Percentiles rank a stretch among this genome's conserved stretches.
phyloP scores from a whole-genome alignment of 371 early-diverging fungal species.

The Basidiobolus meristosporus region DNA sequence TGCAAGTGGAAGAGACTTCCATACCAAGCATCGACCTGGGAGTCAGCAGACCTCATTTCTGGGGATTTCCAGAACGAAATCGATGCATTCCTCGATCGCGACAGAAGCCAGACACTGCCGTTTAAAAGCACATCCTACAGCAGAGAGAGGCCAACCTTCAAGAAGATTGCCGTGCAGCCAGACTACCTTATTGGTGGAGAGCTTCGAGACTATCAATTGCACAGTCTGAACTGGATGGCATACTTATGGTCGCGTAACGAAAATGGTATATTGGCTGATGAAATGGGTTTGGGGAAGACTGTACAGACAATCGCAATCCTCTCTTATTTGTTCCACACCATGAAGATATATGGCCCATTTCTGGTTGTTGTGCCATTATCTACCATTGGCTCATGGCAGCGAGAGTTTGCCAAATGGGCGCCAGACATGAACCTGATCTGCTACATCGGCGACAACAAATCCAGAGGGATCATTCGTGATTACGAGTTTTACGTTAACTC shows the following conservation, averaged over 20 bases:
- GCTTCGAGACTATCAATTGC: constrained; percentile 92
- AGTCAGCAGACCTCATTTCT: constrained; percentile 34
- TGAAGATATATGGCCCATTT: constrained; percentile 80
- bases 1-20: constrained; percentile 82
- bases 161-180: constrained; percentile 58
- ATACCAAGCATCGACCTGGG: constrained; percentile 87
- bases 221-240: constrained; percentile 98
- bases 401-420: constrained; percentile 87
- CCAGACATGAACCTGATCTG: constrained; percentile 80
- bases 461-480: constrained; percentile 71
- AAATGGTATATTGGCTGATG: constrained; percentile 88
- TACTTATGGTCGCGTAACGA: constrained; percentile 88
- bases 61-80: constrained; percentile 52
- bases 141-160: constrained; percentile 50
- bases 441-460: constrained; percentile 73
- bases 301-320: constrained; percentile 96
- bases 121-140: constrained; percentile 32
- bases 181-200: constrained; percentile 70
- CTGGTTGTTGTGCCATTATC: constrained; percentile 92
- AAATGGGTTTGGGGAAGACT: constrained; percentile 98
- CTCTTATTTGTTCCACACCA: constrained; percentile 73
- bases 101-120: constrained; percentile 47
- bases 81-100: constrained; percentile 67
- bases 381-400: constrained; percentile 85
- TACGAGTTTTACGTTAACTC: constrained; percentile 61